These are phyloP conservation scores for Trifolium subterraneum DNA, from an alignment of 306 rosid species.

Conservation along the genomic window DNA sequence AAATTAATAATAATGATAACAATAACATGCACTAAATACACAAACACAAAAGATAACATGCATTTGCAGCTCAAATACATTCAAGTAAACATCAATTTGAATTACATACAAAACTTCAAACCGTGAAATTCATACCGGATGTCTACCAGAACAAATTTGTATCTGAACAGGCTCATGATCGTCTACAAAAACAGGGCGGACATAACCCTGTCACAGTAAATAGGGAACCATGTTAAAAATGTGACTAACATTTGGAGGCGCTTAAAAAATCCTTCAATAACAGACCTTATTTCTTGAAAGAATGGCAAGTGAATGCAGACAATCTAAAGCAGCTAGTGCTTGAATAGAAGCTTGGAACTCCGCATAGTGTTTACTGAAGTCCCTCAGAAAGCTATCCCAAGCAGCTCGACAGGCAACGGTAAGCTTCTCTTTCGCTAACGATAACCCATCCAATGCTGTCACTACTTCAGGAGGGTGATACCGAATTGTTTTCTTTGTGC, in stretches of 20 bases:
- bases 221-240: conserved; percentile 29
- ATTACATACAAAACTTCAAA: conserved; percentile 26
- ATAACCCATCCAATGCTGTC: conserved; percentile 69
- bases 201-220: conserved; percentile 69
- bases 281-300: conserved; percentile 88
- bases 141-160: conserved; percentile 77
- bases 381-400: conserved; percentile 81
- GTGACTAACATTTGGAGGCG: conserved; percentile 30
- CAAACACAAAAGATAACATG: conserved; percentile 11
- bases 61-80: conserved; percentile 34
- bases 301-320: conserved; percentile 87
- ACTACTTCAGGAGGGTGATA: conserved; percentile 96
- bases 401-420: conserved; percentile 71
- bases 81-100: conserved; percentile 11
- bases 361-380: conserved; percentile 67
- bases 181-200: conserved; percentile 66
- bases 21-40: conserved; percentile 7
- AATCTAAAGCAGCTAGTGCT: conserved; percentile 91
- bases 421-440: conserved; percentile 83
- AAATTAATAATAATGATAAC: background rate
- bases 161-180: conserved; percentile 83
- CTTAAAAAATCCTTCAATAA: conserved; percentile 36
- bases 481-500: conserved; percentile 87
- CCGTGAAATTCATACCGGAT: conserved; percentile 68
- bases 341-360: conserved; percentile 87